A percentile compares a stretch with the other conserved stretches of the same genome.
phyloP scores from a whole-genome alignment of 2,329 filamentous ascomycete species.

The Monosporascus ibericus region DNA sequence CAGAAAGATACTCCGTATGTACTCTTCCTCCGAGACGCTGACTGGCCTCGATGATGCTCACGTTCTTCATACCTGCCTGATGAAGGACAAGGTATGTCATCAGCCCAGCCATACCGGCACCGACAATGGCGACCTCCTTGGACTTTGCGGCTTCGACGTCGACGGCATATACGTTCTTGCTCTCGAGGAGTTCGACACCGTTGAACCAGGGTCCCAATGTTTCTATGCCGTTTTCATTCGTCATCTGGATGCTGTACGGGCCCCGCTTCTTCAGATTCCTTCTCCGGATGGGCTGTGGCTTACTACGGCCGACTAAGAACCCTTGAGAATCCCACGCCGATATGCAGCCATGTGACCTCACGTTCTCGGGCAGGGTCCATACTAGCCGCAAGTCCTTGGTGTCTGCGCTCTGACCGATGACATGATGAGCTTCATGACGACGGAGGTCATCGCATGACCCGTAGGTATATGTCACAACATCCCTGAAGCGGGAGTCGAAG shows the following conservation, averaged over 20 bases:
- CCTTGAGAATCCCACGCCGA: conserved; percentile 31
- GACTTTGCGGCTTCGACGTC: conserved; percentile 49
- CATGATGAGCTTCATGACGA: conserved; percentile 20
- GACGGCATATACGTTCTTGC: conserved; percentile 45
- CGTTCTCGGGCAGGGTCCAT: conserved; percentile 28
- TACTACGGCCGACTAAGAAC: conserved; percentile 29
- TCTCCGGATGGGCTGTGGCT: conserved; percentile 23
- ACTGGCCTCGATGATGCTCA: conserved; percentile 56
- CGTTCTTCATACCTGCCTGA: conserved; percentile 50
- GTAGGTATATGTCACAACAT: conserved; percentile 26
- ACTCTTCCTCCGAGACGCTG: conserved; percentile 58
- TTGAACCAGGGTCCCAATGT: conserved; percentile 58
- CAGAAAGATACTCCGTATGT: conserved; percentile 56
- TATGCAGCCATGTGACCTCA: conserved; percentile 30
- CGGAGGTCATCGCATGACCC: conserved; percentile 20
- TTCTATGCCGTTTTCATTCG: conserved; percentile 42
- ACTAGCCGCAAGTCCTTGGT: conserved; percentile 23
- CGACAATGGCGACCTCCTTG: conserved; percentile 57
- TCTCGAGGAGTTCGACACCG: conserved; percentile 52
- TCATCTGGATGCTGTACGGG: conserved; percentile 36
- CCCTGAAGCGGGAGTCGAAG: conserved; percentile 16
- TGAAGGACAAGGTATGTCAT: conserved; percentile 50
- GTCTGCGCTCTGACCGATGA: conserved; percentile 13
- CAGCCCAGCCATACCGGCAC: conserved; percentile 59
- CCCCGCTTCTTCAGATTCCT: conserved; percentile 20